Conservation (phyloP, 345 rosid species). For the Arabidopsis thaliana region TAIR10.1 NC_003076.8:2390001-2390500, state of each 20-base stretch:
- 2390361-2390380: neutral
- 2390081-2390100: neutral
- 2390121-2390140: conserved; percentile 2
- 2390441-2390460: neutral
- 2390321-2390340: neutral
- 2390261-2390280: neutral
- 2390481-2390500: neutral
- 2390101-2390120: neutral
- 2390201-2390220: conserved; percentile 8
- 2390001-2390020: neutral
- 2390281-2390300: conserved; percentile 4
- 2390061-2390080: neutral
- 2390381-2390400: neutral
- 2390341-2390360: neutral
- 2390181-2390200: conserved; percentile 3
- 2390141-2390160: neutral
- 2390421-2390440: neutral
- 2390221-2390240: conserved; percentile 7
- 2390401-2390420: neutral
- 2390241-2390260: neutral
- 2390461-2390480: neutral
- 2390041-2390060: neutral
- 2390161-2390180: neutral
- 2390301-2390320: conserved; percentile 8
- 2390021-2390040: neutral